Evolutionary conservation across 2,329 filamentous ascomycete species (phyloP).

Genomic region (Penicillium sp.): DNA sequence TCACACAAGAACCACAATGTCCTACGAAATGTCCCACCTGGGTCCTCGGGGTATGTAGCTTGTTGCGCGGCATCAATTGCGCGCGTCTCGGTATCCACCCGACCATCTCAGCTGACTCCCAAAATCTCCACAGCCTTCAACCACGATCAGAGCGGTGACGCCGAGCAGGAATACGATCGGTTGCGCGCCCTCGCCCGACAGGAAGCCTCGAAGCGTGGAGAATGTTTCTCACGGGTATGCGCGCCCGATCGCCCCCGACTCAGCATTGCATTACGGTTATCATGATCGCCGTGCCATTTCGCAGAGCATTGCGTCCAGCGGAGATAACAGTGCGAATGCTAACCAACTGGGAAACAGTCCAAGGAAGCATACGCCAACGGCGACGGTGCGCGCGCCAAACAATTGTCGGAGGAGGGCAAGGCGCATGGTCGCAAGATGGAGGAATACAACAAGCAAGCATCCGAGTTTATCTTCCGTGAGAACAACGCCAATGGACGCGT

Average conservation of each 20-base stretch:
- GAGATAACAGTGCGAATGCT: constrained; percentile 2
- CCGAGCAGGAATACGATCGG: constrained; percentile 89
- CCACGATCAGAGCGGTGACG: constrained; percentile 66
- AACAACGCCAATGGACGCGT: constrained; percentile 83
- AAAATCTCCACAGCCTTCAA: constrained; percentile 67
- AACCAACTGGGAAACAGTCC: constrained; percentile 53
- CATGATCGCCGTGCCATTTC: not conserved
- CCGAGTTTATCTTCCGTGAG: constrained; percentile 91
- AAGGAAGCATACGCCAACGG: constrained; percentile 78
- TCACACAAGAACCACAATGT: constrained; percentile 35
- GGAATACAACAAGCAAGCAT: constrained; percentile 85
- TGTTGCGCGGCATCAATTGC: constrained; percentile 17
- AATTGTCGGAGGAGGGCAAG: constrained; percentile 84
- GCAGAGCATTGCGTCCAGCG: constrained; percentile 11
- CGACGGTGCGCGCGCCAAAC: constrained; percentile 81
- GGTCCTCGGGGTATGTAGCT: constrained; percentile 41
- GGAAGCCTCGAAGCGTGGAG: constrained; percentile 76
- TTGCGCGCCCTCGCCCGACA: constrained; percentile 79
- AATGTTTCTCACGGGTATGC: constrained; percentile 72
- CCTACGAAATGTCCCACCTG: constrained; percentile 49
- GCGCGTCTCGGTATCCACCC: not conserved
- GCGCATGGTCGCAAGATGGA: constrained; percentile 81
- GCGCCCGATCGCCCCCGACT: not conserved
- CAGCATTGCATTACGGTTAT: not conserved
- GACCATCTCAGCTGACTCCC: not conserved